Evolutionary conservation across 2,329 filamentous ascomycete species (phyloP), one percentile per base, ranked within the genome.

Genomic region (Sphaerostilbella broomeana): DNA sequence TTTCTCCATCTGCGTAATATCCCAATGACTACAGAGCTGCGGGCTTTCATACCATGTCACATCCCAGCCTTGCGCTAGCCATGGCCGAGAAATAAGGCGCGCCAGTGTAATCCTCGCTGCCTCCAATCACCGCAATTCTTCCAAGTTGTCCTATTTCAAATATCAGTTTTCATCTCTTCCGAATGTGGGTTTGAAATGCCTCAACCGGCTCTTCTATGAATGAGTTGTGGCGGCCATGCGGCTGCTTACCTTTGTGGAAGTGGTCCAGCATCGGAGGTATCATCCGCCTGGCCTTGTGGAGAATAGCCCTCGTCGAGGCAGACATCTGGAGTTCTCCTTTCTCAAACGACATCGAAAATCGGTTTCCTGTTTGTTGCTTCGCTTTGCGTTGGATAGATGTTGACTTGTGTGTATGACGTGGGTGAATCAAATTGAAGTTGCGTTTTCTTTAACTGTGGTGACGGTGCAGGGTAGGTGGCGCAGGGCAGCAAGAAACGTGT

Each of bases 1-100:
- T n/a, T n/a, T n/a, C n/a, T n/a, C n/a, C n/a, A n/a, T n/a, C n/a
- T n/a, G n/a, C n/a, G n/a, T n/a, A n/a, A n/a, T n/a, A n/a, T n/a
- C n/a, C n/a, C n/a, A n/a, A n/a, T n/a, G n/a, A n/a, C n/a, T n/a
- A n/a, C n/a, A n/a, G n/a, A n/a, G n/a, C n/a, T n/a, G n/a, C n/a
- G n/a, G n/a, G n/a, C n/a, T n/a, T n/a, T 49, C 65, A 40, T 70
- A 90, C 87, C 86, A 95, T 86, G 56, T 95, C 88, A 55, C 83
- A 87, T 4, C 90, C 92, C 42, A 97, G 67, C 55, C 84, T 79
- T 32, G 92, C 92, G 49, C 87, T 95, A 10, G 92, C 92, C 80
- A 95, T 95, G 48, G 90, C 89, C 15, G 90, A 95, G 66, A 98
- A 98, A 67, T 95, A 98, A 10, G 92, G 92, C 43, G 92, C 92